These are phyloP conservation scores for Vinca minor DNA, from an alignment of 257 asterid species.

Conservation along the genomic window DNA sequence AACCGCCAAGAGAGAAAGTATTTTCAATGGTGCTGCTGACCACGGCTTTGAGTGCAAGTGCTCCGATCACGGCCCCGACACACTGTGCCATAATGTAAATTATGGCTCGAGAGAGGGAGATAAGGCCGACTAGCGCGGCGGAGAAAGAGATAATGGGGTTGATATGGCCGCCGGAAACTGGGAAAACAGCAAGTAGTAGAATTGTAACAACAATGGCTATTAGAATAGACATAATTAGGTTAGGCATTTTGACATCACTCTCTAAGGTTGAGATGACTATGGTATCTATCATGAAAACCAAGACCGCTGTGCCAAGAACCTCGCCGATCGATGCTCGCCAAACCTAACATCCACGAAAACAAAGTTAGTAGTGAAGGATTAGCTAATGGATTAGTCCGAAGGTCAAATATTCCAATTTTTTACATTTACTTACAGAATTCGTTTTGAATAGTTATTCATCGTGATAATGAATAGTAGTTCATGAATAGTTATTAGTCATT, in stretches of 20 bases:
- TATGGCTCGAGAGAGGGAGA: slow-evolving; percentile 53
- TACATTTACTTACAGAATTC: too few species aligned
- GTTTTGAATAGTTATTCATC: too few species aligned
- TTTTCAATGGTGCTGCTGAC: slow-evolving; percentile 33
- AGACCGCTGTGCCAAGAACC: slow-evolving; percentile 53
- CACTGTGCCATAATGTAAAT: slow-evolving; percentile 55
- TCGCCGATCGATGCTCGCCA: slow-evolving; percentile 80
- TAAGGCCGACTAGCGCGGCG: slow-evolving; percentile 57
- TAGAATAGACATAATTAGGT: slow-evolving; percentile 41
- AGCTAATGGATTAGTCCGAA: too few species aligned
- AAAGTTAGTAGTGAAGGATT: too few species aligned
- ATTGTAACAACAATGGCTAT: slow-evolving; percentile 43
- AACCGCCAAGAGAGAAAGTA: slow-evolving; percentile 59
- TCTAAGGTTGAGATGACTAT: slow-evolving; percentile 55
- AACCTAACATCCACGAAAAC: too few species aligned
- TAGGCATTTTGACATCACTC: slow-evolving; percentile 43
- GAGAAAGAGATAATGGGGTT: slow-evolving; percentile 77
- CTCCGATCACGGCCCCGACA: slow-evolving; percentile 52
- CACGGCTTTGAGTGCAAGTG: slow-evolving; percentile 60
- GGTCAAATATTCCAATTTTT: too few species aligned
- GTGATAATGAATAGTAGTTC: too few species aligned
- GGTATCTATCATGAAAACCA: slow-evolving; percentile 62
- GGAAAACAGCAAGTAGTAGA: slow-evolving; percentile 61
- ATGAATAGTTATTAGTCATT: too few species aligned
- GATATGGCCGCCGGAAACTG: slow-evolving; percentile 77